These are phyloP conservation scores for Fusarium subtropicale DNA, from an alignment of 2,329 filamentous ascomycete species.

Conservation along the genomic window DNA sequence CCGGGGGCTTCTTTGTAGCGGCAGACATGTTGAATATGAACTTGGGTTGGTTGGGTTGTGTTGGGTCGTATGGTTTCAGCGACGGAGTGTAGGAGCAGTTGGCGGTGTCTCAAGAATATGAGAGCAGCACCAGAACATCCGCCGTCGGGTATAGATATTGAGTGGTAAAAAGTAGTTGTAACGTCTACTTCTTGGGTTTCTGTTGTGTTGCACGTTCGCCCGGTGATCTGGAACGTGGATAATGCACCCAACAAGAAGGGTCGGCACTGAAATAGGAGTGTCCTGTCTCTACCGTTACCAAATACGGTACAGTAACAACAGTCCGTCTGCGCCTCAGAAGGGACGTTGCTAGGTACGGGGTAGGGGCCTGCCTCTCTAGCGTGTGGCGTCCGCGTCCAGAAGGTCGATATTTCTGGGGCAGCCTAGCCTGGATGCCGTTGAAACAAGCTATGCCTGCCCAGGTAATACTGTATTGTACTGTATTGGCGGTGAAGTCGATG, in stretches of 20 bases:
- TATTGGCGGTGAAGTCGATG: not conserved
- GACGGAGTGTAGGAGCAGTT: slow-evolving; percentile 23
- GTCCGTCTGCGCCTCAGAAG: slow-evolving; percentile 43
- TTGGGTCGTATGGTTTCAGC: slow-evolving; percentile 31
- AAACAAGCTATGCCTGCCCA: slow-evolving; percentile 29
- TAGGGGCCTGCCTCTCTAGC: slow-evolving; percentile 29
- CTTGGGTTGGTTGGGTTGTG: slow-evolving; percentile 26
- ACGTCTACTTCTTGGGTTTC: slow-evolving; percentile 30
- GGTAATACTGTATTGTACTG: slow-evolving; percentile 17
- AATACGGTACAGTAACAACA: slow-evolving; percentile 21
- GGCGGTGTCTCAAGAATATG: slow-evolving; percentile 24
- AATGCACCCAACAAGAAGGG: slow-evolving; percentile 37
- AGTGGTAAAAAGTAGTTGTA: slow-evolving; percentile 15
- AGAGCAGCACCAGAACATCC: slow-evolving; percentile 20
- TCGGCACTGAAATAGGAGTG: slow-evolving; percentile 44
- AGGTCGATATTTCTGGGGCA: slow-evolving; percentile 40
- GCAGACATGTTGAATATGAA: slow-evolving; percentile 59
- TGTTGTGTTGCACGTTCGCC: slow-evolving; percentile 41
- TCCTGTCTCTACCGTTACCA: slow-evolving; percentile 6
- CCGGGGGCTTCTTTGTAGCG: slow-evolving; percentile 65
- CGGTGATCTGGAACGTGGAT: slow-evolving; percentile 43
- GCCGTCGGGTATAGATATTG: slow-evolving; percentile 34
- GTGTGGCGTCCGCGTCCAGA: slow-evolving; percentile 41
- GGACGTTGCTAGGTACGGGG: slow-evolving; percentile 40
- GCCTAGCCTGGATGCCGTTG: slow-evolving; percentile 27